phyloP scores from a whole-genome alignment of 441 rosid genomes.

The Lagerstroemia fauriei region DNA sequence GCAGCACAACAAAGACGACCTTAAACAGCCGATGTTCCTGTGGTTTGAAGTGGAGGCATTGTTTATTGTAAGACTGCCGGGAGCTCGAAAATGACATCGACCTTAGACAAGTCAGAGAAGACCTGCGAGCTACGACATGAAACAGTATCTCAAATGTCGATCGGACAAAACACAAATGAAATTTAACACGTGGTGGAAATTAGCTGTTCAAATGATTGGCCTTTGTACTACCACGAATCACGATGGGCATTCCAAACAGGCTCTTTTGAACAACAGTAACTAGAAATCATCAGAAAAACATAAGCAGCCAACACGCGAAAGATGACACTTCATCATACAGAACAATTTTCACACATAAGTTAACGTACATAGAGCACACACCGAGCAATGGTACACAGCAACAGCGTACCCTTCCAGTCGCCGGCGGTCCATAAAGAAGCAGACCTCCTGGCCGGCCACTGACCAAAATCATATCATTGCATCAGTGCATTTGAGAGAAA shows the following conservation, averaged over 20 bases:
- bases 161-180: too few species aligned
- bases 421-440: conserved; percentile 82
- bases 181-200: too few species aligned
- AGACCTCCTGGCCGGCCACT: conserved; percentile 78
- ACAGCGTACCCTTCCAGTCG: conserved; percentile 70
- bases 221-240: neutral
- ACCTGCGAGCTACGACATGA: neutral
- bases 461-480: conserved; percentile 22
- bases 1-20: too few species aligned
- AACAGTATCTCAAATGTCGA: neutral
- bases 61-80: too few species aligned
- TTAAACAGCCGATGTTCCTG: too few species aligned
- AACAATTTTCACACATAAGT: neutral
- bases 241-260: neutral
- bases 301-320: neutral
- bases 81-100: neutral
- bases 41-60: too few species aligned
- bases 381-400: neutral
- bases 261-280: neutral
- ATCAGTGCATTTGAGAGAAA: neutral
- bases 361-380: neutral
- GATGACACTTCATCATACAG: neutral
- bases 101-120: neutral
- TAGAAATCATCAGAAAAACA: neutral
- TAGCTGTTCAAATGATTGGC: too few species aligned